Base-by-base conservation (phyloP, 345 rosid genomes). In the Eucalyptus pauciflora region DNA sequence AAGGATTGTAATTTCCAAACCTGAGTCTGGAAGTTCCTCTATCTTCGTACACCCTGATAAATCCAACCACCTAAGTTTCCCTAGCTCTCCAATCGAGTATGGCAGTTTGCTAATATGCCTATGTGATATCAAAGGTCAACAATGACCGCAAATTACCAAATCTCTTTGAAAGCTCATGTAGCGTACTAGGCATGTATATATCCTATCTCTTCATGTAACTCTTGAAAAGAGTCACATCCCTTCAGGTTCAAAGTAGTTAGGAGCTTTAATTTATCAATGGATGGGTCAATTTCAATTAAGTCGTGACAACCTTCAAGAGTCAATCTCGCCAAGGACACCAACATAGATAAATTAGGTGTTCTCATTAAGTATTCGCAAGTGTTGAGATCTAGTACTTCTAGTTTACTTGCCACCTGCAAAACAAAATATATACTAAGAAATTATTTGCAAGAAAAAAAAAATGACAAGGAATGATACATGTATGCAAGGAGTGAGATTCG, bases 281-380 rank as follows among this genome's bases (percentile, higher is more conserved):
- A 67, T 31, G 22, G 79, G 43, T 31, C 11, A 67, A 67, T 67
- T 67, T 67, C 79, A 31, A 31, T 15, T 67, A 67, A 67, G 0
- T 4, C 2, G 41, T 4, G 0, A 22, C 27, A 56, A 5, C 7
- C 1, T 51, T 51, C 3, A 51, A 51, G 8, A 51, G 2, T 16
- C 80, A 69, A 69, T 31, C 3, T 69, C 43, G 4, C 43, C 7
- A 69, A 33, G 11, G 80, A 33, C 43, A 33, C 12, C 43, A 8
- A 16, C 6, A 2, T 16, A 16, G 80, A 69, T 31, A 69, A 69
- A 69, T 69, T 4, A 31, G 24, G 24, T 17, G 6, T 31, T 33
- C 22, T 69, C 12, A 1, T 69, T 8, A 69, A 69, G 12, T 7
- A 0, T 8, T 3, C 0, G 2, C 43, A 69, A 4, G 31, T 0